Evolutionary conservation across 257 asterid species (phyloP).

Genomic region (Penstemon barbatus): DNA sequence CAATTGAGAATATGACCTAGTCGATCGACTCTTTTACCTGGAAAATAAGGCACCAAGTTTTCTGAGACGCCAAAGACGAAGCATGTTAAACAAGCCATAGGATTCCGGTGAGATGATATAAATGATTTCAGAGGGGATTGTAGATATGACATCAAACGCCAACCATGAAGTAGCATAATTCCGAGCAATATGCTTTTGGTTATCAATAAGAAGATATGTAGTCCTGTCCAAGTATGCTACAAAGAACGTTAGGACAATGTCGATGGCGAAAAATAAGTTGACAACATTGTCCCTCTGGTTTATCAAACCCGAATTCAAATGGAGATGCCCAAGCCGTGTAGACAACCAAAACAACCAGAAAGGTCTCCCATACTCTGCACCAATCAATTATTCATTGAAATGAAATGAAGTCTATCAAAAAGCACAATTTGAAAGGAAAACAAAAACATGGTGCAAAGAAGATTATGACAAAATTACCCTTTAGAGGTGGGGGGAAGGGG

Average conservation of each 20-base stretch:
- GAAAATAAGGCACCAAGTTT: constrained; percentile 85
- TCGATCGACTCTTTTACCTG: constrained; percentile 37
- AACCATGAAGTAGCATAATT: constrained; percentile 30
- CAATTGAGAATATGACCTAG: not conserved
- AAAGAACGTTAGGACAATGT: constrained; percentile 31
- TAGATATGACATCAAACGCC: constrained; percentile 19
- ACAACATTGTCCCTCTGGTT: constrained; percentile 27
- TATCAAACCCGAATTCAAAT: constrained; percentile 28
- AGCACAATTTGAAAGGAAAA: not conserved
- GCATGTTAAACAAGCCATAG: constrained; percentile 83
- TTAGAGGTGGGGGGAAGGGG: too few species aligned
- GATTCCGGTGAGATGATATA: constrained; percentile 50
- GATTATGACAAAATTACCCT: too few species aligned
- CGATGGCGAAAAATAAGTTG: constrained; percentile 32
- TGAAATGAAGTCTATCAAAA: not conserved
- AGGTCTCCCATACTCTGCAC: constrained; percentile 30
- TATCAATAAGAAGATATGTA: constrained; percentile 26
- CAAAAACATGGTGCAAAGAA: too few species aligned
- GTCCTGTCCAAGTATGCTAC: constrained; percentile 26
- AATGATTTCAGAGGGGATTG: constrained; percentile 63
- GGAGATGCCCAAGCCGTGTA: constrained; percentile 32
- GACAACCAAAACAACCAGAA: constrained; percentile 26
- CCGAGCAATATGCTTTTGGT: constrained; percentile 23
- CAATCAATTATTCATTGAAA: not conserved
- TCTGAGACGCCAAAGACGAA: constrained; percentile 90